A percentile compares a stretch with the other conserved stretches of the same genome.
Evolutionary conservation across 2,329 filamentous ascomycete species (phyloP).

Genomic region (Talaromyces sp.): DNA sequence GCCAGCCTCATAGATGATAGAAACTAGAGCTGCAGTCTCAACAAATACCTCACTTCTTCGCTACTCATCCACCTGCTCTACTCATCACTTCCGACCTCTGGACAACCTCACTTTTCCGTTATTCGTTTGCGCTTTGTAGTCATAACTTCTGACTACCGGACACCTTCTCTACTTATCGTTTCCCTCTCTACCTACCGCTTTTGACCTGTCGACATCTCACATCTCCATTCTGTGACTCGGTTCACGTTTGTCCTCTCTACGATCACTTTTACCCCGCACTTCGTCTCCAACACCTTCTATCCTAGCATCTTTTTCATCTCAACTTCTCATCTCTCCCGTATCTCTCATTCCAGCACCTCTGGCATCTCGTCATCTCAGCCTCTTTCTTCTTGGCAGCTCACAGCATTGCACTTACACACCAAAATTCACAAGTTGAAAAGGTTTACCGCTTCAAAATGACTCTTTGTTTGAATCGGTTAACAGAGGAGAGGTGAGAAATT

Average conservation of each 20-base stretch:
- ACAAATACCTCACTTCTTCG: not conserved
- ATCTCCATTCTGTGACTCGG: not conserved
- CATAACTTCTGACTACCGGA: too few relatives aligned
- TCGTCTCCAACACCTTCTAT: not conserved
- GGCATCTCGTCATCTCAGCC: not conserved
- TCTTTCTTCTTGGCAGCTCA: not conserved
- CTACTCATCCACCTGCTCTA: not conserved
- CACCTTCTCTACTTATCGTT: not conserved
- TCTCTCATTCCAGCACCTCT: not conserved
- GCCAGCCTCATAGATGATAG: not conserved
- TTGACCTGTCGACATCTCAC: not conserved
- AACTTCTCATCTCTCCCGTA: not conserved
- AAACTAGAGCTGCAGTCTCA: not conserved
- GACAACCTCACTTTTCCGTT: not conserved
- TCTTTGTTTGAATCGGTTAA: slow-evolving; percentile 10
- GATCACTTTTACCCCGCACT: not conserved
- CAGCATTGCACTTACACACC: not conserved
- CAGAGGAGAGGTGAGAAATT: slow-evolving; percentile 9
- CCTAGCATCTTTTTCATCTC: not conserved
- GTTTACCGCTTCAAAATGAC: slow-evolving; percentile 1
- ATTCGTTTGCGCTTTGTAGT: not conserved
- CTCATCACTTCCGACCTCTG: not conserved
- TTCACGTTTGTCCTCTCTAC: not conserved
- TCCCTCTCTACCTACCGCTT: not conserved
- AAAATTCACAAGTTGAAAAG: not conserved